A percentile compares a stretch with the other conserved stretches of the same genome.
Evolutionary conservation across 2,329 filamentous ascomycete genomes (phyloP).

Genomic region (Tympanopsis confertula): DNA sequence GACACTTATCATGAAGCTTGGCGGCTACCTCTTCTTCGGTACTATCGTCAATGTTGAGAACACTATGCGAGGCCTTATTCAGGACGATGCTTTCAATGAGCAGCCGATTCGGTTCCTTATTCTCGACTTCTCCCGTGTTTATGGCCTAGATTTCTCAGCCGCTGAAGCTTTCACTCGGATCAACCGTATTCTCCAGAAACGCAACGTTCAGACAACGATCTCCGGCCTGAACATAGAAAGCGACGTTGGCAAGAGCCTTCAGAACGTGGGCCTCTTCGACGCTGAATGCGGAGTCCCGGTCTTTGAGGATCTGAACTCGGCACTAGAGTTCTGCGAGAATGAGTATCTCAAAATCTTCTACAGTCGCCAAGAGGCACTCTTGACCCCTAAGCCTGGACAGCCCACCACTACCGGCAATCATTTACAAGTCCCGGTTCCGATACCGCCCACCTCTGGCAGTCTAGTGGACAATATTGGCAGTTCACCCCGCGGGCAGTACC

Average conservation of each 20-base stretch:
- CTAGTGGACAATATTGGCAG: conserved; percentile 45
- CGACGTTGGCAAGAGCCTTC: conserved; percentile 65
- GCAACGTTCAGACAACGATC: conserved; percentile 69
- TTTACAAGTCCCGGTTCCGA: conserved; percentile 12
- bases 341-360: conserved; percentile 77
- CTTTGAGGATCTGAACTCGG: conserved; percentile 83
- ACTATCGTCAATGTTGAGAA: conserved; percentile 93
- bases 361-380: not conserved
- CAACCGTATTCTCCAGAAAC: conserved; percentile 68
- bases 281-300: conserved; percentile 66
- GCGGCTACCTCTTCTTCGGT: conserved; percentile 94
- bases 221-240: conserved; percentile 70
- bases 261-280: conserved; percentile 24
- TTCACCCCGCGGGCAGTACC: conserved; percentile 69
- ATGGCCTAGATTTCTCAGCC: conserved; percentile 88
- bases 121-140: conserved; percentile 79
- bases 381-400: conserved; percentile 50
- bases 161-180: conserved; percentile 91
- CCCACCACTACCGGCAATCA: conserved; percentile 27
- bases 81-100: conserved; percentile 66
- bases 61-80: conserved; percentile 69
- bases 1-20: conserved; percentile 81
- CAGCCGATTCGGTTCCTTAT: conserved; percentile 82
- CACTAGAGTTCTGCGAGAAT: conserved; percentile 89
- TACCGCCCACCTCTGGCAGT: not conserved